These are phyloP conservation scores for Eucalyptus pauciflora DNA, from an alignment of 345 rosid species.

Conservation along the genomic window DNA sequence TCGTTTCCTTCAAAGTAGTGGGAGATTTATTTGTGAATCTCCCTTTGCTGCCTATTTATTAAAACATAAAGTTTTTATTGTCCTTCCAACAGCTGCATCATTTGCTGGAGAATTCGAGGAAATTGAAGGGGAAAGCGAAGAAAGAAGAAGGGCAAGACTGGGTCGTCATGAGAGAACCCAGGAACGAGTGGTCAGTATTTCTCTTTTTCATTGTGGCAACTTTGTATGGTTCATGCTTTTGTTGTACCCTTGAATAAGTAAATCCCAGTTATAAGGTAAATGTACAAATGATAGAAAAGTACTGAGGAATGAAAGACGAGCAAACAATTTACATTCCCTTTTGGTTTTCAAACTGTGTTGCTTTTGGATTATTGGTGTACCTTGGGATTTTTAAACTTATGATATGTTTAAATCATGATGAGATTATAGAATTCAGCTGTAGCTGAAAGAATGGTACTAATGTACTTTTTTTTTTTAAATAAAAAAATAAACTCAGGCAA, in stretches of 20 bases:
- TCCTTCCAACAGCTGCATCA: constrained; percentile 28
- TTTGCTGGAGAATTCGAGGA: constrained; percentile 62
- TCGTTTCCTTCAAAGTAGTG: not conserved
- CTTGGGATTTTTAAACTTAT: not conserved
- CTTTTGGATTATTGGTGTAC: not conserved
- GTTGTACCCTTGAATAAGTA: not conserved
- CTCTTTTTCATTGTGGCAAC: not conserved
- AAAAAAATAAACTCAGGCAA: constrained; percentile 28
- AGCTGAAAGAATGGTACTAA: not conserved
- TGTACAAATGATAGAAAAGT: not conserved
- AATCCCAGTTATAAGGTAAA: not conserved
- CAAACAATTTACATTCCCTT: not conserved
- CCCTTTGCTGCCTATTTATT: not conserved
- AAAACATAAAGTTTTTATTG: not conserved
- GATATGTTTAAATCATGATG: not conserved
- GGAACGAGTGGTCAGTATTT: constrained; percentile 60
- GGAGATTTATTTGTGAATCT: not conserved
- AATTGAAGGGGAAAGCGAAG: constrained; percentile 77
- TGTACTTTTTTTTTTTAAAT: not conserved
- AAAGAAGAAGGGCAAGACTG: constrained; percentile 75
- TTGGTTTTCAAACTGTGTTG: not conserved
- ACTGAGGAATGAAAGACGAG: not conserved
- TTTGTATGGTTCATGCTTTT: not conserved
- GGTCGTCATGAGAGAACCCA: constrained; percentile 73
- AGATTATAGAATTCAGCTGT: not conserved